Conservation (phyloP, 192 early-diverging fungal species). For the Coemansia sp. region DNA sequence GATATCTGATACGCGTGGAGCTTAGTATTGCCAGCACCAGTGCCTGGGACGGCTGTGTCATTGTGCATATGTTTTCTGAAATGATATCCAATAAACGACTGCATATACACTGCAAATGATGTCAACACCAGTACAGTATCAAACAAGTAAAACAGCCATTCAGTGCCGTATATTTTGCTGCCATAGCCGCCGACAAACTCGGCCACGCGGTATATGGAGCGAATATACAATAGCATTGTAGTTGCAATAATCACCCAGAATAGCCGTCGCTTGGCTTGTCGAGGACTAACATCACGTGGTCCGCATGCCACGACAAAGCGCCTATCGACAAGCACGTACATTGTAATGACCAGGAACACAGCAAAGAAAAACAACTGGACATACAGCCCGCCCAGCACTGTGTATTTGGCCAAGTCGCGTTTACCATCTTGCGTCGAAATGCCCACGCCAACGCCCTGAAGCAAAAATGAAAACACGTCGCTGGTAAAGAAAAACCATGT, state of each 20-base stretch:
- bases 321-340: slow-evolving; percentile 8
- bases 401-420: slow-evolving; percentile 26
- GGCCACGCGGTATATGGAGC: slow-evolving; percentile 44
- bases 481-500: slow-evolving; percentile 55
- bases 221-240: slow-evolving; percentile 36
- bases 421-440: slow-evolving; percentile 24
- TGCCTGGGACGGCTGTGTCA: neutral
- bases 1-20: slow-evolving; percentile 9
- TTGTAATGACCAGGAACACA: slow-evolving; percentile 26
- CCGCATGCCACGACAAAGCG: slow-evolving; percentile 21
- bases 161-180: slow-evolving; percentile 42
- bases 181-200: slow-evolving; percentile 47
- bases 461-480: slow-evolving; percentile 51
- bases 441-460: slow-evolving; percentile 41
- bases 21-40: neutral
- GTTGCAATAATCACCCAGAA: slow-evolving; percentile 33
- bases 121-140: slow-evolving; percentile 39
- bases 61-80: slow-evolving; percentile 1
- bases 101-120: slow-evolving; percentile 34
- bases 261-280: slow-evolving; percentile 23
- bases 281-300: slow-evolving; percentile 8
- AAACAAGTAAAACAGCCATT: slow-evolving; percentile 53
- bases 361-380: slow-evolving; percentile 40
- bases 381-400: slow-evolving; percentile 36
- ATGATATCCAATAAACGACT: slow-evolving; percentile 32